phyloP scores from a whole-genome alignment of 2,329 filamentous ascomycete species.

The Alternaria dauci region DNA sequence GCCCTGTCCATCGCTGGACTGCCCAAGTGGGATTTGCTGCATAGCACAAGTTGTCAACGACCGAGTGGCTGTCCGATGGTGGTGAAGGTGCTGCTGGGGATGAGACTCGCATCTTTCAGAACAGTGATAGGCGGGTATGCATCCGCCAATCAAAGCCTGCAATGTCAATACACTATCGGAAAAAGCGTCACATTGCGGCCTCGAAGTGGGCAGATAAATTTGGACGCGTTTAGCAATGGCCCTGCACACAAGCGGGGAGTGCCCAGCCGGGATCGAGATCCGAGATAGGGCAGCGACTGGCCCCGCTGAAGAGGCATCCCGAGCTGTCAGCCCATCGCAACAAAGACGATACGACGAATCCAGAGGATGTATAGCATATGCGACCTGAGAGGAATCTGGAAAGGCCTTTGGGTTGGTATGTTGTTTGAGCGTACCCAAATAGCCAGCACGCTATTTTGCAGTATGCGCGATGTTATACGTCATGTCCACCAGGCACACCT shows the following conservation, averaged over 20 bases:
- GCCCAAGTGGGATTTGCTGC: conserved; percentile 2
- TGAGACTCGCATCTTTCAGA: neutral
- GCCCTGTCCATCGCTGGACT: conserved; percentile 8
- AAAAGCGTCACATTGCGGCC: neutral
- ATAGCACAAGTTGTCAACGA: conserved; percentile 2
- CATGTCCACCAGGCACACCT: neutral
- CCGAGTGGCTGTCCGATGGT: neutral
- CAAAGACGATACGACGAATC: neutral
- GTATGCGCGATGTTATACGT: neutral
- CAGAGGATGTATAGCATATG: neutral
- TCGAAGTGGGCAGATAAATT: neutral
- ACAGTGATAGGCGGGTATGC: conserved; percentile 4
- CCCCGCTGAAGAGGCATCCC: conserved; percentile 3
- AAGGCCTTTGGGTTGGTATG: neutral
- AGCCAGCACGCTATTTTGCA: neutral
- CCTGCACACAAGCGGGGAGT: conserved; percentile 1
- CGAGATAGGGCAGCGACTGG: neutral
- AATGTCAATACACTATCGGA: neutral
- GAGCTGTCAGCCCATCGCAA: neutral
- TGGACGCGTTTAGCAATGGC: neutral
- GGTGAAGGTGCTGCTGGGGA: neutral
- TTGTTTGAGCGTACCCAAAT: neutral
- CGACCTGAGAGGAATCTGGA: neutral
- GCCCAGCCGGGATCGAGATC: conserved; percentile 11
- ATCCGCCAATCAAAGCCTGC: neutral